These are phyloP conservation scores for Saksenaea oblongispora DNA, from an alignment of 371 early-diverging fungal species.

Conservation along the genomic window DNA sequence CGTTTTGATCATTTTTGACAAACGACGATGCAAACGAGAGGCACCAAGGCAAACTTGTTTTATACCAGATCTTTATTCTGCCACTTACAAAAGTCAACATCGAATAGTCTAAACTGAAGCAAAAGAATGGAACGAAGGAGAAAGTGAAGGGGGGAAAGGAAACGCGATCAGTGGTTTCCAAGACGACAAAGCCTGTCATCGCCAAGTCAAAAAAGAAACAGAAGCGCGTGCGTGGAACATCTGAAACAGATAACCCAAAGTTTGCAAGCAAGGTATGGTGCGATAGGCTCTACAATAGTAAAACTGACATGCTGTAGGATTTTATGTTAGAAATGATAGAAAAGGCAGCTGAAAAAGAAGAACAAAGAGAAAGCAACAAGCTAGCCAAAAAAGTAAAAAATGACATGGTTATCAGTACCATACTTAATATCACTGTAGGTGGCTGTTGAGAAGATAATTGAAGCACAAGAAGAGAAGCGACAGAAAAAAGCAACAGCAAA, in stretches of 20 bases:
- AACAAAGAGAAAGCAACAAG: neutral
- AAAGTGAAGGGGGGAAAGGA: neutral
- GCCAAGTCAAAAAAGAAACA: neutral
- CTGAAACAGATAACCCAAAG: constrained; percentile 20
- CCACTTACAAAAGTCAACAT: neutral
- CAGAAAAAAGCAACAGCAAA: constrained; percentile 1
- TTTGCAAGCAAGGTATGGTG: constrained; percentile 16
- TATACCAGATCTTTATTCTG: neutral
- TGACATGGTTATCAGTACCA: neutral
- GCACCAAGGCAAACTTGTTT: no score
- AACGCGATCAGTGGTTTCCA: neutral
- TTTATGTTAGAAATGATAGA: constrained; percentile 13
- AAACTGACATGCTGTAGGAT: constrained; percentile 4
- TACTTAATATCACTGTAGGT: neutral
- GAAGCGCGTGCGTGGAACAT: constrained; percentile 7
- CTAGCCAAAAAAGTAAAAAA: neutral
- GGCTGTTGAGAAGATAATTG: constrained; percentile 13
- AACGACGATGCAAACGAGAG: neutral
- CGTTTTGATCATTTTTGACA: no score
- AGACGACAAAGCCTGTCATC: constrained; percentile 1
- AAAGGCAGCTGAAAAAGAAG: constrained; percentile 11
- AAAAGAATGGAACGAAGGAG: neutral
- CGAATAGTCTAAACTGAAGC: neutral
- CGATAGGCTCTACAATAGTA: neutral
- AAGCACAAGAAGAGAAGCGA: neutral